Evolutionary conservation across 1,284 basidiomycete genomes (phyloP).

Genomic region (Vanrija sp.): DNA sequence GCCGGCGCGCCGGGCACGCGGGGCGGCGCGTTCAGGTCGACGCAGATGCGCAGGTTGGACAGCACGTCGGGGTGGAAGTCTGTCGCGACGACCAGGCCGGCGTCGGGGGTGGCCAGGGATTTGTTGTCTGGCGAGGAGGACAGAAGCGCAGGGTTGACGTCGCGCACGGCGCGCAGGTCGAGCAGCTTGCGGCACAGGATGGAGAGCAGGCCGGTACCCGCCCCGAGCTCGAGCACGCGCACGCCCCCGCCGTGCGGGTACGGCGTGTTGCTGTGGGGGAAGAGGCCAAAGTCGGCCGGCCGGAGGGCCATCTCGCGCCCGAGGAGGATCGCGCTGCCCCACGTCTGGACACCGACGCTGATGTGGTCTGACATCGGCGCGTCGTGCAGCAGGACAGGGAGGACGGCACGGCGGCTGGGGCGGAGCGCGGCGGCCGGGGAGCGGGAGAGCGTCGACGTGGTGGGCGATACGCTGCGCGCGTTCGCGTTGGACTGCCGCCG

Average conservation of each 20-base stretch:
- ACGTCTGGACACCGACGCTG: slow-evolving; percentile 82
- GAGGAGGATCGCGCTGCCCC: slow-evolving; percentile 80
- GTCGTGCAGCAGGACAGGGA: slow-evolving; percentile 61
- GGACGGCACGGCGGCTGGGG: slow-evolving; percentile 21
- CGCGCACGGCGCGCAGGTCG: slow-evolving; percentile 40
- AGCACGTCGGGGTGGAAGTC: slow-evolving; percentile 75
- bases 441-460: not conserved
- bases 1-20: slow-evolving; percentile 4
- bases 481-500: not conserved
- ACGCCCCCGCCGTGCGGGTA: slow-evolving; percentile 35
- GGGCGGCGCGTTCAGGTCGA: slow-evolving; percentile 58
- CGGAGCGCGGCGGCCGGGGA: not conserved
- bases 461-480: not conserved
- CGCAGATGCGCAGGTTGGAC: slow-evolving; percentile 66
- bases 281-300: slow-evolving; percentile 50
- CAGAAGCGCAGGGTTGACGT: not conserved
- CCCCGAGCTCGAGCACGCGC: slow-evolving; percentile 75
- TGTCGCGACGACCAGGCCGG: slow-evolving; percentile 60
- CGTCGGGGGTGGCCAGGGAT: slow-evolving; percentile 1
- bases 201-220: slow-evolving; percentile 77
- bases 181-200: slow-evolving; percentile 62
- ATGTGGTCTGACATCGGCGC: slow-evolving; percentile 69
- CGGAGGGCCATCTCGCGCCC: slow-evolving; percentile 67
- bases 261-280: slow-evolving; percentile 3
- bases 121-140: not conserved